Percentiles rank a stretch among this genome's conserved stretches.
Conservation (phyloP, 768 basidiomycete genomes). For the Macrolepiota fuliginosa region DNA sequence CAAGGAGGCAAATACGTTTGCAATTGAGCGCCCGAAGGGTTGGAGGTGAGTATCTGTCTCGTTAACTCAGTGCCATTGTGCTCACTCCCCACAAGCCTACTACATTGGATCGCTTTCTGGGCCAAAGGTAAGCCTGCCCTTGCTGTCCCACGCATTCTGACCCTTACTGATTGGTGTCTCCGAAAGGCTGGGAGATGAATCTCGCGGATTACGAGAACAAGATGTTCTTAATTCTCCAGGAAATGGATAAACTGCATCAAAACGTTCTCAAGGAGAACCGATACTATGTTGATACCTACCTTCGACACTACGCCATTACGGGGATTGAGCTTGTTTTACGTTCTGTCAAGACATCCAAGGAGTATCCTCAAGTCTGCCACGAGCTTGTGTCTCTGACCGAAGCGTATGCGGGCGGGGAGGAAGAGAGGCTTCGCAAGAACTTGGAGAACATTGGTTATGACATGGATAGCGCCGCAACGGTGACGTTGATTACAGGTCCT, state of each 20-base stretch:
- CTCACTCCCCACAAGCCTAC: constrained; percentile 13
- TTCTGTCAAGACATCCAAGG: constrained; percentile 15
- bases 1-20: constrained; percentile 32
- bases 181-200: constrained; percentile 17
- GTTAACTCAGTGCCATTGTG: background rate
- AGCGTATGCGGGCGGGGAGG: constrained; percentile 8
- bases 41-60: constrained; percentile 22
- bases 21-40: constrained; percentile 23
- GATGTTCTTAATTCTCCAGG: constrained; percentile 16
- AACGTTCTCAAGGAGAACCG: constrained; percentile 17
- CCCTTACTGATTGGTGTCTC: background rate
- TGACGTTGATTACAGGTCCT: constrained; percentile 16
- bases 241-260: constrained; percentile 14
- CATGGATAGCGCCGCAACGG: constrained; percentile 17
- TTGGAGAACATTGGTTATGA: constrained; percentile 17
- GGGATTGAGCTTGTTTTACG: constrained; percentile 18
- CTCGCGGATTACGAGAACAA: constrained; percentile 17
- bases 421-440: constrained; percentile 16
- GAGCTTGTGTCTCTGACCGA: constrained; percentile 12
- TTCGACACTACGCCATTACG: background rate
- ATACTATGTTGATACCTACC: constrained; percentile 13
- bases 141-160: too few relatives aligned
- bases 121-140: constrained; percentile 17
- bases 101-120: constrained; percentile 27
- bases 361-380: background rate